These are phyloP conservation scores for Vitis hybrid DNA, from an alignment of 177 flowering plant species.

Conservation along the genomic window DNA sequence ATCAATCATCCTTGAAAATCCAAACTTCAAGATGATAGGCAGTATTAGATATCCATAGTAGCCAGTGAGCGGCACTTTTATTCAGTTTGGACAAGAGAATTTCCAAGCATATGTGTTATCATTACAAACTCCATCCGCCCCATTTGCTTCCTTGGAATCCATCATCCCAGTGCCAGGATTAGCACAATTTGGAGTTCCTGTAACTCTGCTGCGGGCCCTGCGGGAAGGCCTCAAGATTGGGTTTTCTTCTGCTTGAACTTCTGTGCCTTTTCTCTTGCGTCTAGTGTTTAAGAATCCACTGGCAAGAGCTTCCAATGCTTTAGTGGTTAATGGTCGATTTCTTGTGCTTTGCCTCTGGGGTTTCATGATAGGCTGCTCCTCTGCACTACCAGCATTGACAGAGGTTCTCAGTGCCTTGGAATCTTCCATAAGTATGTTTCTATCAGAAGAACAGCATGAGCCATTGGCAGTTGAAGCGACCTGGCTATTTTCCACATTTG, in stretches of 20 bases:
- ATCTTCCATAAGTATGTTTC: constrained; percentile 6
- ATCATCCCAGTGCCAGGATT: constrained; percentile 13
- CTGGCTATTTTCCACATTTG: constrained; percentile 17
- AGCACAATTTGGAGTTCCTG: constrained; percentile 13
- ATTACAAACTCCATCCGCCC: background rate
- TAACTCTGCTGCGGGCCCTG: constrained; percentile 22
- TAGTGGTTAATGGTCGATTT: constrained; percentile 64
- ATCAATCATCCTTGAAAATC: constrained; percentile 13
- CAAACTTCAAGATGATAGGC: constrained; percentile 17
- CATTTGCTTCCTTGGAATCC: constrained; percentile 25
- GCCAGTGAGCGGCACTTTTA: constrained; percentile 2
- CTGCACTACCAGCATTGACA: constrained; percentile 12
- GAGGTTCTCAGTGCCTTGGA: constrained; percentile 6
- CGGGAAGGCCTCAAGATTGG: constrained; percentile 24
- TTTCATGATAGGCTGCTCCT: constrained; percentile 23
- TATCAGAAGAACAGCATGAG: constrained; percentile 3
- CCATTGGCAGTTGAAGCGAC: constrained; percentile 8
- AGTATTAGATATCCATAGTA: constrained; percentile 9
- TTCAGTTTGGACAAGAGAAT: too few relatives aligned
- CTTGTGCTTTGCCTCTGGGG: constrained; percentile 75
- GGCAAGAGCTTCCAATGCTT: constrained; percentile 80
- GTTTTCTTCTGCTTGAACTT: constrained; percentile 16
- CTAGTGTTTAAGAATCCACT: constrained; percentile 43
- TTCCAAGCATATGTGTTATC: too few relatives aligned
- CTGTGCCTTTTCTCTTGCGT: constrained; percentile 26